Evolutionary conservation across 108 stramenopile species (phyloP), one percentile per base, ranked within the genome.

Genomic region (Nitzschia palea): DNA sequence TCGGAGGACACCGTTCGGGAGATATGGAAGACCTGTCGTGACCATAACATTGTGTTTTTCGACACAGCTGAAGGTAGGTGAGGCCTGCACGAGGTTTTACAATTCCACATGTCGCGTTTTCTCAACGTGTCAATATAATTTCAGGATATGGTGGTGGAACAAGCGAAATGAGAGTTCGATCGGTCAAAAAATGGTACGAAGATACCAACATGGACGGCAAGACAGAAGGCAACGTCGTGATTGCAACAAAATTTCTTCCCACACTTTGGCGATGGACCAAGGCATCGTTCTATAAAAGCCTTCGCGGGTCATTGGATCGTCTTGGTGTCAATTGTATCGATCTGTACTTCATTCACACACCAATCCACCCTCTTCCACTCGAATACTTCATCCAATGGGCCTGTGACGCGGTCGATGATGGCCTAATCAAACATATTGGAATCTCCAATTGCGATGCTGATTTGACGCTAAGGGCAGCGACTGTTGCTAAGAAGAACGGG

Each of bases 211-310:
- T 45, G 28, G 44, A 57, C n/a, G 57, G 55, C 8, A 56, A 68
- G 25, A 14, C 44, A 9, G 43, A 51, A 27, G 48, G 52, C 48
- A 37, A 61, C 15, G 47, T 68, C 17, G 54, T 86, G 23, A 18
- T 84, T 53, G 83, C 83, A 70, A 85, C 89, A 43, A 90, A 90
- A 50, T 90, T 85, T 58, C 58, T 90, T 26, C 86, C 86, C 9
- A 80, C 67, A 0, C 80, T 83, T 4, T 90, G 89, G 89, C 73
- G 86, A 25, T 90, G 33, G 32, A 71, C 74, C 15, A 79, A 83
- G 23, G 36, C 34, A 9, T 62, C 64, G 20, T 85, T 88, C 61
- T 84, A 85, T 33, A 28, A 61, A 25, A 82, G 84, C 47, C 59
- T 90, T 3, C 70, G 81, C 17, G 82, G 52, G 2, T 86, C 85